Conservation (phyloP, 2,329 filamentous ascomycete genomes). For the Xylaria sp. region DNA sequence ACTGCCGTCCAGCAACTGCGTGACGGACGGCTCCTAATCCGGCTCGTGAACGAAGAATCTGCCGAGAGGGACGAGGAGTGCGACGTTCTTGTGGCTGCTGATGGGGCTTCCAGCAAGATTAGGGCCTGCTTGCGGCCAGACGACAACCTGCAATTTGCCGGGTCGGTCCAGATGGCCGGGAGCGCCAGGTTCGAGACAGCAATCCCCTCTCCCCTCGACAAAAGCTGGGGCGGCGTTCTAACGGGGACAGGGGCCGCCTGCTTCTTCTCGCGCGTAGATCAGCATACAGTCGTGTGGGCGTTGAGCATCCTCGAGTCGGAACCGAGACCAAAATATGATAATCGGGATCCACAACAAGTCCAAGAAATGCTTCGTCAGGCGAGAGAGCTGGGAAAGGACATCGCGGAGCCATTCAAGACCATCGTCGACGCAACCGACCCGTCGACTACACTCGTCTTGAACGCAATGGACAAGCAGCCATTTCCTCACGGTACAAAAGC, state of each 20-base stretch:
- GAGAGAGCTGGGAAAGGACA: slow-evolving; percentile 48
- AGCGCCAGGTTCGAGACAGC: slow-evolving; percentile 50
- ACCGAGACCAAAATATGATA: slow-evolving; percentile 25
- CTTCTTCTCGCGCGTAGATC: slow-evolving; percentile 58
- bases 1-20: slow-evolving; percentile 33
- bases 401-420: slow-evolving; percentile 54
- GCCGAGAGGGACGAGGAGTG: slow-evolving; percentile 44
- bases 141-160: slow-evolving; percentile 54
- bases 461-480: slow-evolving; percentile 57
- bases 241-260: slow-evolving; percentile 54
- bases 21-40: slow-evolving; percentile 36
- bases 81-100: slow-evolving; percentile 58
- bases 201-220: slow-evolving; percentile 49
- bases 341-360: slow-evolving; percentile 39
- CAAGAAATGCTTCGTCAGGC: slow-evolving; percentile 49
- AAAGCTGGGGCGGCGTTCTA: slow-evolving; percentile 55
- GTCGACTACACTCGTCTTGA: slow-evolving; percentile 52
- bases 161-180: slow-evolving; percentile 54
- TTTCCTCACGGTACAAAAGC: slow-evolving; percentile 51
- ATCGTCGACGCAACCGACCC: slow-evolving; percentile 54
- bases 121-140: slow-evolving; percentile 52
- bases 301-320: slow-evolving; percentile 50
- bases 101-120: slow-evolving; percentile 57
- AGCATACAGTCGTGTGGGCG: slow-evolving; percentile 55
- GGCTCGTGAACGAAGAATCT: slow-evolving; percentile 42